Conservation (phyloP, 352 stramenopile genomes). For the Globisporangium polare region DNA sequence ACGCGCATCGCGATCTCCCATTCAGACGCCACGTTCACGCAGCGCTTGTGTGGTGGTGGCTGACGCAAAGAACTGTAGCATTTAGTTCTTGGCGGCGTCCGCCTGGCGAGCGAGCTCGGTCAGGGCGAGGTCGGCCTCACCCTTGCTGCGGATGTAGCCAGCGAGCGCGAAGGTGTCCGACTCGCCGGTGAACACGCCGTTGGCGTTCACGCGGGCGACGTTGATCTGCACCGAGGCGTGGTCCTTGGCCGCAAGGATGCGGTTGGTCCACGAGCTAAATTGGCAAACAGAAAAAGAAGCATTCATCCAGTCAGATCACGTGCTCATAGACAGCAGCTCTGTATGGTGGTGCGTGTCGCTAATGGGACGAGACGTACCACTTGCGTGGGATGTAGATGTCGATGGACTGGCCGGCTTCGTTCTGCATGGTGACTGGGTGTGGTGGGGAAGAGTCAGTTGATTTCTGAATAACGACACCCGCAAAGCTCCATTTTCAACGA, state of each 20-base stretch:
- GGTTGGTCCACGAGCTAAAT: conserved; percentile 96
- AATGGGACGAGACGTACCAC: conserved; percentile 60
- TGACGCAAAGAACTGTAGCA: background rate
- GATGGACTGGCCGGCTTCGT: conserved; percentile 96
- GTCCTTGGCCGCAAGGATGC: conserved; percentile 97
- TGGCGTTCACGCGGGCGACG: conserved; percentile 96
- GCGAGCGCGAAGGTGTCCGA: conserved; percentile 93
- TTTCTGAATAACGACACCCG: conserved; percentile 33
- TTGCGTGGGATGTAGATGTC: conserved; percentile 99
- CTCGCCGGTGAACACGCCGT: conserved; percentile 96
- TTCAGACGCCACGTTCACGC: background rate
- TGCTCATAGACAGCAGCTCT: background rate
- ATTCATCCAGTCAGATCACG: background rate
- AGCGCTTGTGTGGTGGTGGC: background rate
- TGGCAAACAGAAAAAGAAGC: background rate
- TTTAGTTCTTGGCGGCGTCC: conserved; percentile 82
- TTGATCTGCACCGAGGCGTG: conserved; percentile 98
- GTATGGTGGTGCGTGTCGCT: background rate
- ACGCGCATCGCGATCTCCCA: background rate
- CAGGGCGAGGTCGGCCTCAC: conserved; percentile 93
- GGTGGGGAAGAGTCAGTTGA: conserved; percentile 48
- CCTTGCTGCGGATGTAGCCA: conserved; percentile 97
- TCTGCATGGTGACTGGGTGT: conserved; percentile 91
- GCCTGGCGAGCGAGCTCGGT: conserved; percentile 75
- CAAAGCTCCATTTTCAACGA: background rate